Percentiles rank a stretch among this genome's conserved stretches.
Evolutionary conservation across 2,329 filamentous ascomycete species (phyloP).

Genomic region (Colletotrichum limetticola): DNA sequence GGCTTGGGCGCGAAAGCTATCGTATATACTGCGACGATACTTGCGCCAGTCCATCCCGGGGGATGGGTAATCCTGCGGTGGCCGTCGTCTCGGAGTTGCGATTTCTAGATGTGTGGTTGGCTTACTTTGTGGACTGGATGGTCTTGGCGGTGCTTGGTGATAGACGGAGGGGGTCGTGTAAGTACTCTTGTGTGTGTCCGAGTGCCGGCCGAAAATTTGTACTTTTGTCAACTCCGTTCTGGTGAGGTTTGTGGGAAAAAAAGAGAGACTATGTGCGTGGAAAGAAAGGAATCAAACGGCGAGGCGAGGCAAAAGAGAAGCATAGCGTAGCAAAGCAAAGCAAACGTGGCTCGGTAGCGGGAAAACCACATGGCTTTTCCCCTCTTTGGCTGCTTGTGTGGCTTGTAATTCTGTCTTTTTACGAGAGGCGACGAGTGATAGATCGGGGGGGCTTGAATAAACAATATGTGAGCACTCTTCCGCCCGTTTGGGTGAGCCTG

Average conservation of each 20-base stretch:
- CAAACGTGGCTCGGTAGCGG: constrained; percentile 11
- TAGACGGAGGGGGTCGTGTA: not conserved
- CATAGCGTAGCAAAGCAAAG: not conserved
- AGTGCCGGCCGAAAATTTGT: constrained; percentile 6
- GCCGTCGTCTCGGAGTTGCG: not conserved
- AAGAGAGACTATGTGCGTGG: not conserved
- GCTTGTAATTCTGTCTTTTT: not conserved
- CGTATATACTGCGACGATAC: not conserved
- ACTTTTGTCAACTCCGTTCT: not conserved
- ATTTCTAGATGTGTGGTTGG: not conserved
- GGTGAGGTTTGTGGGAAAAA: not conserved
- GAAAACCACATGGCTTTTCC: constrained; percentile 12
- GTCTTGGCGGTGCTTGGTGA: constrained; percentile 9
- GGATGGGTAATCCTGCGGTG: not conserved
- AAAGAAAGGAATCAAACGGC: constrained; percentile 12
- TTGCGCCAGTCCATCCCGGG: not conserved
- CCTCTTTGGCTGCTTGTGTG: not conserved
- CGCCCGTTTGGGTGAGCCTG: not conserved
- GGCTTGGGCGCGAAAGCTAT: not conserved
- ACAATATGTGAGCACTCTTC: constrained; percentile 4
- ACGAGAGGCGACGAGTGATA: not conserved
- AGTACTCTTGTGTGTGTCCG: not conserved
- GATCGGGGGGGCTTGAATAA: not conserved
- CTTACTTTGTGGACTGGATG: not conserved
- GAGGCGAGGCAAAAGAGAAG: not conserved